Base-by-base conservation (phyloP, 2,329 filamentous ascomycete genomes). In the Aspergillus fijiensis region DNA sequence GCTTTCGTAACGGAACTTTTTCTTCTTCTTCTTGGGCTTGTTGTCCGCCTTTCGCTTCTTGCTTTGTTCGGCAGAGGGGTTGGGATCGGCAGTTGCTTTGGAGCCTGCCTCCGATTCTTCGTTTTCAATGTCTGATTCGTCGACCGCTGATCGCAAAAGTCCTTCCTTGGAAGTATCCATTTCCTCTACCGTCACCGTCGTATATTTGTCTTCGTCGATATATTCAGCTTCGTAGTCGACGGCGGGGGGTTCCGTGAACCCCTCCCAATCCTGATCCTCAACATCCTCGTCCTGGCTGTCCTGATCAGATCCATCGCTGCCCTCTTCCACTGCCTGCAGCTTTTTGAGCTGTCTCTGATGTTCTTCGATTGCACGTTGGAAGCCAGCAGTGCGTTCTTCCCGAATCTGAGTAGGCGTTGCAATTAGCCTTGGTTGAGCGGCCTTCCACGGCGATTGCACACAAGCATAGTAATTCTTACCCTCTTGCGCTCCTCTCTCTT, bases 171-270 rank as follows among this genome's bases (percentile, higher is more conserved):
- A 88, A 16, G 96, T 85, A 63, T 89, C 89, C 67, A 99, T 92
- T 11, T 90, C 89, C 74, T 97, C 94, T 1, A 99, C 88, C 0
- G 91, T 97, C 27, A 99, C 95, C 0, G 92, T 96, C 0, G 95
- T 98, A 74, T 92, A 97, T 72, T 90, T 90, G 75, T 97, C 94
- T 74, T 98, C 95, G 75, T 99, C 95, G 65, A 97, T 86, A 77
- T 97, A 99, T 75, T 98, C 92, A 67, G 94, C 92, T 74, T 96
- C 90, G 67, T 91, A 87, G 72, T 96, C 88, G 49, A 95, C 76
- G 6, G 79, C 78, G 23, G 86, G 82, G 45, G 75, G 76, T 19
- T 78, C 76, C 39, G 70, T 79, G 55, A 92, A 82, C 0, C 89
- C 90, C 55, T 81, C 81, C 87, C 89, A 92, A 68, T 87, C 84